Conservation (phyloP, 108 stramenopile species). For the Asterionellopsis glacialis region DNA sequence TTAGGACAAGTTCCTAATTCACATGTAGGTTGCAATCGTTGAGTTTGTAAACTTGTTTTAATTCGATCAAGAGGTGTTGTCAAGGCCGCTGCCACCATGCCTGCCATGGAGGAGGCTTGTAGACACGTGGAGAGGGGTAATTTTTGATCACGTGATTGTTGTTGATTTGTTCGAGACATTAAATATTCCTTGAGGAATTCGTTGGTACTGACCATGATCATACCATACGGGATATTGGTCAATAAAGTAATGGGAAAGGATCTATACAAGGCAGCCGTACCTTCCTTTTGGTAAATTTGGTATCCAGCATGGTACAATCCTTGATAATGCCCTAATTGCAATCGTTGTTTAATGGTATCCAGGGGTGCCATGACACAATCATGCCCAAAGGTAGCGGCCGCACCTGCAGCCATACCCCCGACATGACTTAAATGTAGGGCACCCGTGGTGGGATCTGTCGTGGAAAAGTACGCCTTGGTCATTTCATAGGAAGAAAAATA, state of each 20-base stretch:
- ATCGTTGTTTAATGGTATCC: slow-evolving; percentile 98
- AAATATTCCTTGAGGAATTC: slow-evolving; percentile 65
- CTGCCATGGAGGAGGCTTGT: slow-evolving; percentile 80
- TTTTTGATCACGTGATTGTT: neutral
- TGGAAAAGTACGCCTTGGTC: slow-evolving; percentile 52
- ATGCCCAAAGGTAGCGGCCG: slow-evolving; percentile 83
- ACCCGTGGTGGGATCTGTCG: neutral
- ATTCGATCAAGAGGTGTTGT: slow-evolving; percentile 97
- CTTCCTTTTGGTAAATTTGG: slow-evolving; percentile 67
- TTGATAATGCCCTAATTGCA: slow-evolving; percentile 95
- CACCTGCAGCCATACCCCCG: slow-evolving; percentile 76
- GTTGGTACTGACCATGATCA: slow-evolving; percentile 94
- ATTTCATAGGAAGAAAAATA: slow-evolving; percentile 95
- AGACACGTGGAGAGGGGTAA: slow-evolving; percentile 19
- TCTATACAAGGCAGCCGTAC: slow-evolving; percentile 72
- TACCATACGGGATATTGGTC: slow-evolving; percentile 97
- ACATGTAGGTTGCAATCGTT: slow-evolving; percentile 41
- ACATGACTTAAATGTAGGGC: slow-evolving; percentile 2
- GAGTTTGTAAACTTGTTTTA: slow-evolving; percentile 91
- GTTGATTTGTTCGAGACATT: slow-evolving; percentile 4
- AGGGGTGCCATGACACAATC: slow-evolving; percentile 96
- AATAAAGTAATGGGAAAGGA: slow-evolving; percentile 90
- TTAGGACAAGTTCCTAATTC: slow-evolving; percentile 1
- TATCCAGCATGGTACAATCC: slow-evolving; percentile 62
- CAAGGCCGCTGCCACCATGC: slow-evolving; percentile 80